Evolutionary conservation across 257 asterid genomes (phyloP).

Genomic region (Solanum phureja): DNA sequence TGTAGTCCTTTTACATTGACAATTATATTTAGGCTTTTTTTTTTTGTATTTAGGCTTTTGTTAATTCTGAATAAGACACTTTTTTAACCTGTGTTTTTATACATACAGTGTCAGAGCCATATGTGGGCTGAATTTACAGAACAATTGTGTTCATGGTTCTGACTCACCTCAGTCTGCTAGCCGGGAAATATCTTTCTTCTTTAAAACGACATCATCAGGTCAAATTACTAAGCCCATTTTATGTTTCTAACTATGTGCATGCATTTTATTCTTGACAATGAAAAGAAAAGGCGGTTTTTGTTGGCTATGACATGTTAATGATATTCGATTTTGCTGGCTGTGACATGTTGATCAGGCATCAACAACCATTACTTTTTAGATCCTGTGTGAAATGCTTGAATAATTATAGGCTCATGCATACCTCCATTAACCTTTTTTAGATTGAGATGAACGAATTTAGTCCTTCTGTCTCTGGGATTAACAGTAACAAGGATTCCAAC

Average conservation of each 20-base stretch:
- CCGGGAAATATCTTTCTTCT: constrained; percentile 66
- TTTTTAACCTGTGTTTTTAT: neutral
- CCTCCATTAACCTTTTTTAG: neutral
- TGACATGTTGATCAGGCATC: neutral
- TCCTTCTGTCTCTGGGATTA: neutral
- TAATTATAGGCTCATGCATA: neutral
- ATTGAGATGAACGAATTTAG: neutral
- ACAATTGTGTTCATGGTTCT: constrained; percentile 85
- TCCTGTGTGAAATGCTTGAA: neutral
- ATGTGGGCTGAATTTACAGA: constrained; percentile 51
- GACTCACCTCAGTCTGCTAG: constrained; percentile 71
- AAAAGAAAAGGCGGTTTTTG: neutral
- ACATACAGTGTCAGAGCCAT: constrained; percentile 65
- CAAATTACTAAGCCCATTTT: neutral
- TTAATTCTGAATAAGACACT: neutral
- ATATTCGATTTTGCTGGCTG: neutral
- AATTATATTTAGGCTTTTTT: neutral
- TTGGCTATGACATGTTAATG: neutral
- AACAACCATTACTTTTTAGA: neutral
- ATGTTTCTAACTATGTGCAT: neutral
- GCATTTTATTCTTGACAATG: neutral
- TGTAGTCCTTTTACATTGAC: neutral
- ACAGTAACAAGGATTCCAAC: neutral
- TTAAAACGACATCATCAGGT: constrained; percentile 48
- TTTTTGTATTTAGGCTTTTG: neutral